Percentiles rank a stretch among this genome's conserved stretches.
These are phyloP conservation scores for Coprinopsis sp. DNA, from an alignment of 768 basidiomycete species.

Conservation along the genomic window DNA sequence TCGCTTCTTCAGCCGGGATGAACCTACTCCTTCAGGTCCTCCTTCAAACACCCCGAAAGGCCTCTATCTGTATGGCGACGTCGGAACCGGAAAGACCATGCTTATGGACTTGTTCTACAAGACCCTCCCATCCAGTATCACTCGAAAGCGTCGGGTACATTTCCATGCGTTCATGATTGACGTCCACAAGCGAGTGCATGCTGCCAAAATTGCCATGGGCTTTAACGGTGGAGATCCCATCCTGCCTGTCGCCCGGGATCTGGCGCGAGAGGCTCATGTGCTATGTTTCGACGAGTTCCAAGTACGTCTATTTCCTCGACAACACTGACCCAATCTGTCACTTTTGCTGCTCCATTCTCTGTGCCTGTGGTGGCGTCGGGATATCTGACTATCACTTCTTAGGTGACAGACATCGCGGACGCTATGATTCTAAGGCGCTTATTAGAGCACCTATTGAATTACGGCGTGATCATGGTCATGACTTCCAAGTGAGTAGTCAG, in stretches of 20 bases:
- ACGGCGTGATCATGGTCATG: slow-evolving; percentile 91
- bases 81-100: slow-evolving; percentile 98
- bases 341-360: not conserved
- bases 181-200: slow-evolving; percentile 89
- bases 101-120: slow-evolving; percentile 97
- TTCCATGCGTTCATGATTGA: slow-evolving; percentile 99
- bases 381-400: not conserved
- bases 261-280: slow-evolving; percentile 79
- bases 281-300: slow-evolving; percentile 99
- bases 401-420: slow-evolving; percentile 96
- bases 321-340: no score
- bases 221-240: slow-evolving; percentile 75
- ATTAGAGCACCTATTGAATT: slow-evolving; percentile 78
- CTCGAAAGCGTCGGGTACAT: slow-evolving; percentile 83
- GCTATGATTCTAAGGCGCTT: slow-evolving; percentile 96
- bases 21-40: slow-evolving; percentile 32
- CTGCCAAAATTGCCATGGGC: slow-evolving; percentile 70
- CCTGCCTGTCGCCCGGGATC: slow-evolving; percentile 77
- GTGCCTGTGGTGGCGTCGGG: slow-evolving; percentile 4
- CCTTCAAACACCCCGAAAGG: slow-evolving; percentile 70
- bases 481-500: slow-evolving; percentile 98
- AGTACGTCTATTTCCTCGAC: no score
- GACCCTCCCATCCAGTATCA: slow-evolving; percentile 64
- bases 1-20: slow-evolving; percentile 40
- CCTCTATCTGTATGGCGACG: slow-evolving; percentile 92